Base-by-base conservation (phyloP, 2,329 filamentous ascomycete species). In the Penicillium polonicum region DNA sequence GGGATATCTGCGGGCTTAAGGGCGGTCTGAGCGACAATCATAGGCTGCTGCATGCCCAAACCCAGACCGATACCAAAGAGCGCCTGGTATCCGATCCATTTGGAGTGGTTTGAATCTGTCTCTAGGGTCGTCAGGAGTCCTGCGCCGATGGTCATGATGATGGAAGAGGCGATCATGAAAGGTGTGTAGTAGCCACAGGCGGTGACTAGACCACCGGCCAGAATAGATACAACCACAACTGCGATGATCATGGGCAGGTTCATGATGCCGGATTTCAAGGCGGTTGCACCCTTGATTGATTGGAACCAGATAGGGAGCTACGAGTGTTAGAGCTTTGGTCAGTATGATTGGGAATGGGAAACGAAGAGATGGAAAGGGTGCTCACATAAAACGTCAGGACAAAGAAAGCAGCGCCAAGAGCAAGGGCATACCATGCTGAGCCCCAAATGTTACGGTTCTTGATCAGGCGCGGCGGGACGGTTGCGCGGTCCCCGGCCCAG, bases 261-360 rank as follows among this genome's bases (percentile, higher is more conserved):
- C 70, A 74, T 74, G 50, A 77, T 70, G 13, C 74, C 75, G 0
- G 74, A 76, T 42, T 69, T 70, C 35, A 70, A 67, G 8, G 74
- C 69, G 2, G 65, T 64, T 4, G 65, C 70, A 36, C 64, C 65
- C 51, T 76, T 76, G 65, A 77, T 70, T 13, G 73, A 71, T 49
- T 77, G 75, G 63, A 77, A 77, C 73, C 74, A 78, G 42, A 77
- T 72, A 0, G 80, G 80, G 3, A 82, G 70, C 70, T 72, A 36
- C 4, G 15, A 8, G 4, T 21, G 25, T 55, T 33, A 50, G 53
- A 33, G 44, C 12, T 27, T 19, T 10, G 8, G 4, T 17, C 19
- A 8, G 33, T 4, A 29, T 4, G 12, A 13, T 2, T 25, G 7
- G 15, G 5, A 21, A 36, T 5, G 3, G 33, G 17, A 10, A 36